These are phyloP conservation scores for Plasmodium malariae DNA, from an alignment of 169 alveolate species.

Conservation along the genomic window DNA sequence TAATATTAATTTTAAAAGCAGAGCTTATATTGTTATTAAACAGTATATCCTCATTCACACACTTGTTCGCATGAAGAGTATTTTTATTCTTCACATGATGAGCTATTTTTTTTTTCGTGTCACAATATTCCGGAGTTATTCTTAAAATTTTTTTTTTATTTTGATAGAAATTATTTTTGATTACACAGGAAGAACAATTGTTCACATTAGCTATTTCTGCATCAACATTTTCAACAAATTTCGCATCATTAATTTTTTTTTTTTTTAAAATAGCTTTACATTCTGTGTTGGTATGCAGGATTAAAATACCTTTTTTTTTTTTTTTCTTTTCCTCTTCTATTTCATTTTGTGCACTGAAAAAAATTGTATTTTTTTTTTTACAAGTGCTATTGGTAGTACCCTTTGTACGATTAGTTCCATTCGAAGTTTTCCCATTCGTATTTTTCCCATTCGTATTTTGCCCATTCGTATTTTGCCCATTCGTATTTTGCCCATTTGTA, in stretches of 20 bases:
- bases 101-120: conserved; percentile 6
- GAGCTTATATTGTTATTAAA: no score
- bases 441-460: no score
- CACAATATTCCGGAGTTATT: conserved; percentile 23
- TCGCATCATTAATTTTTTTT: conserved; percentile 46
- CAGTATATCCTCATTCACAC: no score
- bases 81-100: conserved; percentile 15
- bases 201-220: neutral
- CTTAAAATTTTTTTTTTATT: conserved; percentile 29
- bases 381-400: neutral
- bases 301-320: neutral
- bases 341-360: conserved; percentile 47
- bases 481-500: neutral
- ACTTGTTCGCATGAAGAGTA: neutral
- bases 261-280: conserved; percentile 39
- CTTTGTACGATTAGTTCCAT: no score
- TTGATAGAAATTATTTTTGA: neutral
- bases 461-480: neutral
- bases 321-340: conserved; percentile 13
- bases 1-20: no score
- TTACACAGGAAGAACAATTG: conserved; percentile 1
- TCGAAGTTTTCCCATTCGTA: no score
- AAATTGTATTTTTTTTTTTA: conserved; percentile 13
- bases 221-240: conserved; percentile 9
- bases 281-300: conserved; percentile 20